Evolutionary conservation across 1,284 basidiomycete genomes (phyloP), one percentile per base, ranked within the genome.

Genomic region (Fomitopsis palustris): DNA sequence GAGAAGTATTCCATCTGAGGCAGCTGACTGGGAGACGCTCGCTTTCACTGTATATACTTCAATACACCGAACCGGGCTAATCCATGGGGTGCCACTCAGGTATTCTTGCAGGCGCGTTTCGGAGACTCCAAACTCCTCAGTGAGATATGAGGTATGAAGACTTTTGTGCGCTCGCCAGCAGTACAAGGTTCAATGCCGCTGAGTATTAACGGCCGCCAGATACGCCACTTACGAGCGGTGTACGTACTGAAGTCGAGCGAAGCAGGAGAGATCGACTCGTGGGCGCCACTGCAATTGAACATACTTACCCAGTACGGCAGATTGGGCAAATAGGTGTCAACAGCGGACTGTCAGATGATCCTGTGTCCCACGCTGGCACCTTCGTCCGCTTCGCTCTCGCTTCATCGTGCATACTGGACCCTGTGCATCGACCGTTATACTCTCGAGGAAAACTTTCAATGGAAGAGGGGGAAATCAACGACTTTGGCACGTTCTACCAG

Each of bases 1-100:
- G 81, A 81, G 67, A 88, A 81, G 61, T 78, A 70, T 66, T 86
- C 81, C 68, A 71, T 71, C 58, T 53, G 61, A 56, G 55, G 31
- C 3, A 41, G 19, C 10, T 23, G 17, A 29, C 23, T 51, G 9
- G 16, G 25, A 14, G 45, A 43, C 45, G 45, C 8, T 23, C n/a
- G 6, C 3, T 47, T 9, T 43, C 19, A 12, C 41, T 43, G 19
- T 17, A 9, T 9, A 17, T 21, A 21, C 41, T 21, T n/a, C 14
- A 41, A 41, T 5, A n/a, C 19, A 37, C 35, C 4, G 12, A 37
- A 14, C 35, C 35, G 12, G 4, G 10, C 8, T 37, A 9, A 6
- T 37, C 35, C 12, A 14, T 14, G 16, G 3, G 31, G 7, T 10
- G 31, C 31, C 31, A 33, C 6, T 33, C 7, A 33, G 31, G 12